A percentile compares a stretch with the other conserved stretches of the same genome.
Evolutionary conservation across 1,284 basidiomycete species (phyloP).

Genomic region (Earliella scabrosa): DNA sequence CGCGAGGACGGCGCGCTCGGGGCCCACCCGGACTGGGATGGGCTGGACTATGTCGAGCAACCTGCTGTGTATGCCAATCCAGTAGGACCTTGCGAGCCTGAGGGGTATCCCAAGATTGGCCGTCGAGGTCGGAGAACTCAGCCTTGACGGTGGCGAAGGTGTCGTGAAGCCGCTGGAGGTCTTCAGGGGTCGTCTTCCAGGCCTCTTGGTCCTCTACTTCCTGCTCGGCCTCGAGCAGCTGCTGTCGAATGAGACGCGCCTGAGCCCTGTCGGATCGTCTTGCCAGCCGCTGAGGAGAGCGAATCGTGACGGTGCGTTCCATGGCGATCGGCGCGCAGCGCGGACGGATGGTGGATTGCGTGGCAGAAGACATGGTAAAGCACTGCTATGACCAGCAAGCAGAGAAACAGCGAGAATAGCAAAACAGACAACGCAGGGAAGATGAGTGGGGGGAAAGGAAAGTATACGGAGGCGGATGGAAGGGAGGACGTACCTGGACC

Average conservation of each 20-base stretch:
- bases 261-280: constrained; percentile 6
- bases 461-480: not conserved
- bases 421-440: too few species aligned
- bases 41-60: not conserved
- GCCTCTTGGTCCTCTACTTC: constrained; percentile 14
- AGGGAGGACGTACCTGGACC: not conserved
- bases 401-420: not conserved
- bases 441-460: not conserved
- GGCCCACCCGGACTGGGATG: not conserved
- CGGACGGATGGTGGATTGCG: not conserved
- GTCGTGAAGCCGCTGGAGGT: constrained; percentile 7
- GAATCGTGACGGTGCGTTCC: constrained; percentile 9
- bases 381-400: not conserved
- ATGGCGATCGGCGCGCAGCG: not conserved
- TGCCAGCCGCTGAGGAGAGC: constrained; percentile 7
- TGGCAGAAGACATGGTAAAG: not conserved
- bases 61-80: constrained; percentile 17
- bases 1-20: not conserved
- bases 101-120: constrained; percentile 21
- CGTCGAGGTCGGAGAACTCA: constrained; percentile 24
- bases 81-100: constrained; percentile 13
- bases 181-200: constrained; percentile 5
- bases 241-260: constrained; percentile 13
- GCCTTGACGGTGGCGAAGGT: constrained; percentile 17
- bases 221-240: constrained; percentile 16